phyloP scores from a whole-genome alignment of 164 flowering plant species.

The Chloranthus sessilifolius region DNA sequence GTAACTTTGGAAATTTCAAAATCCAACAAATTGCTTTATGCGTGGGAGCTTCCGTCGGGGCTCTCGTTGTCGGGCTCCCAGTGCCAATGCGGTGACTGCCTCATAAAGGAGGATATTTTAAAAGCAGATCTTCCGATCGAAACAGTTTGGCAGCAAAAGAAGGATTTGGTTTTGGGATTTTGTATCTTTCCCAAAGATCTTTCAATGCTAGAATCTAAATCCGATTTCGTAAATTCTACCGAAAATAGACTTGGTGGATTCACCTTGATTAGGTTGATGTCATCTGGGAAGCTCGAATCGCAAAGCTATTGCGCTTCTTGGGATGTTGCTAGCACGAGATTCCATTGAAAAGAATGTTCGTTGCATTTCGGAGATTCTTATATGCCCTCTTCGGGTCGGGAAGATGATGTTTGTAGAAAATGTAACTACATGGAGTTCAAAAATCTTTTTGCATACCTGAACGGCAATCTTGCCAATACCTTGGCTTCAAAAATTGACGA shows the following conservation, averaged over 20 bases:
- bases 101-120: conserved; percentile 37
- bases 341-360: conserved; percentile 15
- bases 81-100: conserved; percentile 59
- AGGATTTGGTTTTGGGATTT: conserved; percentile 59
- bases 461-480: conserved; percentile 27
- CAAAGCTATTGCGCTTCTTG: conserved; percentile 58
- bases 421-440: conserved; percentile 35
- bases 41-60: conserved; percentile 75
- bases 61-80: conserved; percentile 33
- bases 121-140: conserved; percentile 47
- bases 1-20: conserved; percentile 27
- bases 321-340: conserved; percentile 17
- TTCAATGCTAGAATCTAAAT: conserved; percentile 12
- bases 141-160: conserved; percentile 56
- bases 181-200: conserved; percentile 38
- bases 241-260: conserved; percentile 47
- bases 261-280: conserved; percentile 50
- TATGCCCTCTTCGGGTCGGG: conserved; percentile 21
- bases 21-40: conserved; percentile 33
- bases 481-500: conserved; percentile 27
- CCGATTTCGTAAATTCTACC: conserved; percentile 4
- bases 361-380: conserved; percentile 19
- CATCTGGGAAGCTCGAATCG: conserved; percentile 72
- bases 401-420: conserved; percentile 35
- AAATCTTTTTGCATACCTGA: conserved; percentile 37